phyloP scores from a whole-genome alignment of 345 rosid species.

The Psidium friedrichsthalianum region DNA sequence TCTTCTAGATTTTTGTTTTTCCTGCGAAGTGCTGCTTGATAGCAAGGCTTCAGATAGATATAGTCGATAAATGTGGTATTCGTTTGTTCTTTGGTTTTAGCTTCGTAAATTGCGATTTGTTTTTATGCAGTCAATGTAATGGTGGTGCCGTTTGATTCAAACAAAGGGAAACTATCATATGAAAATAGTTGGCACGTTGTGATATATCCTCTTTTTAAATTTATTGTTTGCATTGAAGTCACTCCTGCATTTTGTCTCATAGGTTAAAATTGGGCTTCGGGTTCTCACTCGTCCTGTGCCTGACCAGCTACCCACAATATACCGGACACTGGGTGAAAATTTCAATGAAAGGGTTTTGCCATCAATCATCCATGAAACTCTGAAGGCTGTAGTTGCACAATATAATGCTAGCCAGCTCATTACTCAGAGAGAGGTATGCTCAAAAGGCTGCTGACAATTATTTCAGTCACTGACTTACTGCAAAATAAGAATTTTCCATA shows the following conservation, averaged over 20 bases:
- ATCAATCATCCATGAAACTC: conserved; percentile 84
- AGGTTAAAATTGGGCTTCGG: conserved; percentile 93
- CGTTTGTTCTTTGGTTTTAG: background rate
- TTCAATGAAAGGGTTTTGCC: conserved; percentile 85
- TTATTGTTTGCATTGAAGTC: background rate
- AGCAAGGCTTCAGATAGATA: background rate
- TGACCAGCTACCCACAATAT: conserved; percentile 60
- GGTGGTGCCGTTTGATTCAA: background rate
- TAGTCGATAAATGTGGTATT: background rate
- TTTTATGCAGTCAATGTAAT: background rate
- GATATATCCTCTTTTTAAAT: background rate
- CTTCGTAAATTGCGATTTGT: background rate
- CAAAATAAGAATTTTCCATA: background rate
- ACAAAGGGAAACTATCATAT: background rate
- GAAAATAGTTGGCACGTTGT: background rate
- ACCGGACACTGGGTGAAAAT: conserved; percentile 74
- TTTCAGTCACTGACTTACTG: background rate
- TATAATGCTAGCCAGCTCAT: conserved; percentile 95
- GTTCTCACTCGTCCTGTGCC: conserved; percentile 87
- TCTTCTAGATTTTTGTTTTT: background rate
- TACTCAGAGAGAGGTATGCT: conserved; percentile 80
- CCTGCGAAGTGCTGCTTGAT: background rate
- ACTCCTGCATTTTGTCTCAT: conserved; percentile 3
- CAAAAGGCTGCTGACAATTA: background rate
- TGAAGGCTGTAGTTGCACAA: conserved; percentile 92